Evolutionary conservation across 2,329 filamentous ascomycete genomes (phyloP), one percentile per base, ranked within the genome.

Genomic region (Cytospora chrysosperma): DNA sequence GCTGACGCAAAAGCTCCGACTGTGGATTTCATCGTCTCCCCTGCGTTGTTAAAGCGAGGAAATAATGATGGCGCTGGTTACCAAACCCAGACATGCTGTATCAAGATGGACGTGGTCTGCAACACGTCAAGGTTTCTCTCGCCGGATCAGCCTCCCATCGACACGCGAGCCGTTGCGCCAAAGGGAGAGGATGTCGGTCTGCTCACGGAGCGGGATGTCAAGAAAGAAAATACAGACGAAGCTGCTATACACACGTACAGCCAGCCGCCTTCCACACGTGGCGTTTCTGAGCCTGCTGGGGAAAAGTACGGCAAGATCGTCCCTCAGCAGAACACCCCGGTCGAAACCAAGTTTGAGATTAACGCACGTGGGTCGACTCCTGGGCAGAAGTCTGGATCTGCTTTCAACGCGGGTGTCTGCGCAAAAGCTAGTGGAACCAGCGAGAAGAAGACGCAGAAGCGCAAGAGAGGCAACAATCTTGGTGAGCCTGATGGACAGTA

Each of bases 91-190:
- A 54, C 21, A 15, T 49, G 27, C 24, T 17, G 59, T 8, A 27
- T 50, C 27, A 56, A 63, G 15, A 59, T 50, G 56, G 32, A 34
- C 2, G 63, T 65, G 9, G 17, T 65, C 4, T 62, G 59, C 28
- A 24, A 58, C 27, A 17, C 51, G 9, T 2, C 5, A 6, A 15
- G 12, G 1, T 3, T 55, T 15, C 10, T 15, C 2, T 9, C 5
- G n/a, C 19, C 24, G 7, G 17, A 27, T 2, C n/a, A n/a, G n/a
- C 3, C 49, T 28, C 4, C 6, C 24, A n/a, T 17, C 26, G 15
- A n/a, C 10, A 28, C 9, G 21, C 47, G 19, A 50, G 47, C 12
- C 26, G 4, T 13, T 10, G 26, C 21, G 12, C 49, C 40, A 21
- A 8, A 21, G n/a, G 40, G 24, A 21, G 19, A 21, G 9, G n/a